phyloP scores from a whole-genome alignment of 352 stramenopile species.

The Phytophthora multivora region DNA sequence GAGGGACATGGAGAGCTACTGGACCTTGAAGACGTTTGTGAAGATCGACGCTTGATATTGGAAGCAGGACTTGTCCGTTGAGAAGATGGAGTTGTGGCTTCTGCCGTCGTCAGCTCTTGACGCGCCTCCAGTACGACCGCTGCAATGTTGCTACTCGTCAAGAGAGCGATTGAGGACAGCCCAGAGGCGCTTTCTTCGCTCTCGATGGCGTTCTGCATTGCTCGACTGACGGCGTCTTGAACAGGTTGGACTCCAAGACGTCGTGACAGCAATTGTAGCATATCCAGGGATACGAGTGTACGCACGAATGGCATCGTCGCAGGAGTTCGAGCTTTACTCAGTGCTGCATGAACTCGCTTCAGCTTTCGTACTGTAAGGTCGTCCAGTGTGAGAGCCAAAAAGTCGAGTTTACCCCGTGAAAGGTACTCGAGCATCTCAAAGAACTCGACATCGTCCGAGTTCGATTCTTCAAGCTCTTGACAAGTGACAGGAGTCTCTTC shows the following conservation, averaged over 20 bases:
- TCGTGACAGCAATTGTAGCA: slow-evolving; percentile 40
- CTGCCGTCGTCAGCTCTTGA: slow-evolving; percentile 19
- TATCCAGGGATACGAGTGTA: slow-evolving; percentile 47
- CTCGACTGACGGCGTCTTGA: slow-evolving; percentile 24
- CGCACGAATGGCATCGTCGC: slow-evolving; percentile 37
- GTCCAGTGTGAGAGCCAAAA: slow-evolving; percentile 31
- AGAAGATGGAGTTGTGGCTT: neutral
- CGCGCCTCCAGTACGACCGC: slow-evolving; percentile 37
- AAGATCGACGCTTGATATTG: slow-evolving; percentile 4
- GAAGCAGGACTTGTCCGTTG: neutral
- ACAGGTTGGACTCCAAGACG: slow-evolving; percentile 37
- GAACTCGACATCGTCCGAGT: slow-evolving; percentile 23
- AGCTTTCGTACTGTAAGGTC: slow-evolving; percentile 39
- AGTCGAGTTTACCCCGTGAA: slow-evolving; percentile 27
- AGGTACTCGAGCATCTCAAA: slow-evolving; percentile 44
- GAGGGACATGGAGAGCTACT: slow-evolving; percentile 16
- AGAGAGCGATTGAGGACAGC: slow-evolving; percentile 15
- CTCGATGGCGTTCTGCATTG: slow-evolving; percentile 27
- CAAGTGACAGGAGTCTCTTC: too few relatives aligned
- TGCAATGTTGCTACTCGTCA: slow-evolving; percentile 52
- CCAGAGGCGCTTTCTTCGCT: slow-evolving; percentile 23
- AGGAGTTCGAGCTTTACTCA: slow-evolving; percentile 8
- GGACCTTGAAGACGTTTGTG: slow-evolving; percentile 8
- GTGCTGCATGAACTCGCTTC: slow-evolving; percentile 32
- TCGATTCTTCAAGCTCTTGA: slow-evolving; percentile 8